Evolutionary conservation across 331 rosid genomes (phyloP).

Genomic region (Stylosanthes scabra): DNA sequence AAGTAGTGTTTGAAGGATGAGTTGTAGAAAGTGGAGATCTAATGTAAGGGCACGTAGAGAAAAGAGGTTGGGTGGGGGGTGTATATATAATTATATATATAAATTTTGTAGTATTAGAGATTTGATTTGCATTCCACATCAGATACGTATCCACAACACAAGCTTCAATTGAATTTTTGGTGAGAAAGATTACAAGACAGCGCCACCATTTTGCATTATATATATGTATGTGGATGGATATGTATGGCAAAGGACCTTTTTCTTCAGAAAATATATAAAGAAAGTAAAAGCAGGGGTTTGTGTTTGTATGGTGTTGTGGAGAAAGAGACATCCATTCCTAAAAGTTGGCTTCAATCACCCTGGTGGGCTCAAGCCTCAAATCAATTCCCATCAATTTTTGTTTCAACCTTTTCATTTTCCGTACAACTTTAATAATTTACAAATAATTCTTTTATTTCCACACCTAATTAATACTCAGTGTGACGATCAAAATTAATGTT

Average conservation of each 20-base stretch:
- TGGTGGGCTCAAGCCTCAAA: conserved; percentile 1
- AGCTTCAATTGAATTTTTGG: conserved; percentile 3
- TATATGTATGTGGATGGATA: conserved; percentile 14
- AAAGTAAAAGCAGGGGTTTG: not conserved
- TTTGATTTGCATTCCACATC: conserved; percentile 48
- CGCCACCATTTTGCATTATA: conserved; percentile 11
- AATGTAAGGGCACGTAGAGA: conserved; percentile 41
- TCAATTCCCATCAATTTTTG: conserved; percentile 25
- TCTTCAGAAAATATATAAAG: not conserved
- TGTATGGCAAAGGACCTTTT: conserved; percentile 10
- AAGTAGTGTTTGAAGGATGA: not conserved
- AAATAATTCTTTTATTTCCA: too few species aligned
- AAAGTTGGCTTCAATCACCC: conserved; percentile 15
- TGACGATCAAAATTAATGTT: too few species aligned
- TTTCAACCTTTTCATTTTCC: conserved; percentile 28
- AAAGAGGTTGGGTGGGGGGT: not conserved
- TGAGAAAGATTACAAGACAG: conserved; percentile 21
- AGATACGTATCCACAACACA: conserved; percentile 9
- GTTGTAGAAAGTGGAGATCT: conserved; percentile 43
- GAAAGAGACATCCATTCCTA: conserved; percentile 37
- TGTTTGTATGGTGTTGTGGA: not conserved
- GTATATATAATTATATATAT: conserved; percentile 7
- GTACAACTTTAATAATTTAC: not conserved
- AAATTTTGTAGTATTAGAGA: conserved; percentile 11
- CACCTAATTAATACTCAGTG: too few species aligned